Conservation (phyloP, 805 yeast species). For the Clavispora fructus region DNA sequence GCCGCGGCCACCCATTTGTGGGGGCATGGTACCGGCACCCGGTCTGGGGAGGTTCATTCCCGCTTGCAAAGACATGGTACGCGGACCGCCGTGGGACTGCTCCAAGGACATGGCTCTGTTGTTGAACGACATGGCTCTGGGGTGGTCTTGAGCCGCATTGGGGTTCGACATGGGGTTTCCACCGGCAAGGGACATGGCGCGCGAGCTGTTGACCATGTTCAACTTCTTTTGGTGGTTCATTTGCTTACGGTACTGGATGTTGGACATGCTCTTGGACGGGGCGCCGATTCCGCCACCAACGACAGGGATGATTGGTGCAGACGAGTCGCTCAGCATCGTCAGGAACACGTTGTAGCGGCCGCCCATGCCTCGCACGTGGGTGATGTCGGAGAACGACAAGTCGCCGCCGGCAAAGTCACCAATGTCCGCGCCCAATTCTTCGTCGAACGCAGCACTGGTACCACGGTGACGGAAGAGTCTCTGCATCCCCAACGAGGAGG, state of each 20-base stretch:
- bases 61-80: conserved; percentile 41
- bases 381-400: conserved; percentile 60
- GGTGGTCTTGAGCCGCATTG: conserved; percentile 11
- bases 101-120: conserved; percentile 22
- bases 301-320: conserved; percentile 76
- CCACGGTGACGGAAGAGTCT: conserved; percentile 38
- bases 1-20: not conserved
- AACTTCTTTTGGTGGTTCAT: conserved; percentile 63
- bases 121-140: conserved; percentile 29
- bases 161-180: conserved; percentile 23
- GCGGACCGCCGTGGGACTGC: conserved; percentile 22
- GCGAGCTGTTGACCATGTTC: conserved; percentile 43
- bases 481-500: conserved; percentile 30
- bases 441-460: conserved; percentile 30
- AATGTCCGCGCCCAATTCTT: conserved; percentile 33
- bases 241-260: conserved; percentile 63
- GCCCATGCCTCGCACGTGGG: conserved; percentile 60
- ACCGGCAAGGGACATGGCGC: conserved; percentile 38
- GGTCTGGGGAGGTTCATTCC: conserved; percentile 10
- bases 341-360: conserved; percentile 49
- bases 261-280: conserved; percentile 31
- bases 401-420: conserved; percentile 29
- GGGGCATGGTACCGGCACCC: not conserved
- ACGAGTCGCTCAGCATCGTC: conserved; percentile 36
- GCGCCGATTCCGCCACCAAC: conserved; percentile 27